Base-by-base conservation (phyloP, 306 rosid species). In the Gastrolobium bilobum region DNA sequence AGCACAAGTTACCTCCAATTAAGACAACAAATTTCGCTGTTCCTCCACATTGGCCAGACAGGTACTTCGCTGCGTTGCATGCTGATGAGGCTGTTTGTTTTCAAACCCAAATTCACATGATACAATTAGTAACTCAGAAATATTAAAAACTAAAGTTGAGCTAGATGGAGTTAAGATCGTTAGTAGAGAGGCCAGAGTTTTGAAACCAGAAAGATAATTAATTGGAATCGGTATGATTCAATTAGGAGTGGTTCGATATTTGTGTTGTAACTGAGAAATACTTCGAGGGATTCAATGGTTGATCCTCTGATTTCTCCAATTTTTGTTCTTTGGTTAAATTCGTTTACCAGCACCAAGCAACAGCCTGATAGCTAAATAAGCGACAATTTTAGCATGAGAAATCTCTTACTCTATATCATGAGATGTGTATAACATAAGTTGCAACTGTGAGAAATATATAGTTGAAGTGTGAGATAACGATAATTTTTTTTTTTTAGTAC, bases 21-120 rank as follows among this genome's bases (percentile, higher is more conserved):
- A 95, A 83, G 73, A 87, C 80, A 59, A 90, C 79, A 65, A 91
- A 67, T 79, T 91, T 85, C 5, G 89, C 62, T 56, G 81, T 64
- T 58, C 91, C 92, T 85, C 97, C 94, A 50, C 99, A 95, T 83
- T 86, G 60, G 46, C 90, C 91, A 26, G 90, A 86, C 75, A 90
- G 43, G 88, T 87, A 92, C 79, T 71, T 91, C 0, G 78, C 73
- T 3, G 94, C 86, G 83, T 46, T 79, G 92, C 99, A 92, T 40
- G 65, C 52, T 30, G 81, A 34, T 31, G 87, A 78, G 42, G 34
- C 97, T 92, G 93, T 76, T 81, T 48, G 51, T 51, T 66, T 39
- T 67, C 79, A 63, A 38, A 38, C 38, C 81, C 81, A 68, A 60
- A 76, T 62, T 85, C 76, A 87, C 63, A 46, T 38, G 11, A 77